phyloP scores from a whole-genome alignment of 805 yeast genomes.

The Pichia paraexigua region DNA sequence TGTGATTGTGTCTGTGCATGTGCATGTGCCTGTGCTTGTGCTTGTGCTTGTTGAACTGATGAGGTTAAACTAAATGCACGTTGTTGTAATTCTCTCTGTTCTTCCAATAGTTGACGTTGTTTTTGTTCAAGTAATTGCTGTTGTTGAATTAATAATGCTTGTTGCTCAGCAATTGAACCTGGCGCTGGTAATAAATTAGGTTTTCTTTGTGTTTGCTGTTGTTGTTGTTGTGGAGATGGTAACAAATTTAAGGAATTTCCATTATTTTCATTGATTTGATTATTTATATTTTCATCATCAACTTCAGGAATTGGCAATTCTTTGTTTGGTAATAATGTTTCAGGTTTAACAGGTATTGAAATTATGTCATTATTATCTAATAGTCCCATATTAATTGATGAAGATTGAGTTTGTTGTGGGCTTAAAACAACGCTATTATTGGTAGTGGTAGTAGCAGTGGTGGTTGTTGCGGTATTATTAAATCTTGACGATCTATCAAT shows the following conservation, averaged over 20 bases:
- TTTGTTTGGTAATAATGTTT: neutral
- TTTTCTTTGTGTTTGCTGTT: neutral
- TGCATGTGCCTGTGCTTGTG: conserved; percentile 2
- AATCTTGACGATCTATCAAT: neutral
- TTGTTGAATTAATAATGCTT: conserved; percentile 10
- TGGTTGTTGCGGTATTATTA: neutral
- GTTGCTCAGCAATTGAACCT: conserved; percentile 8
- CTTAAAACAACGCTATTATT: neutral
- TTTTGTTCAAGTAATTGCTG: conserved; percentile 13
- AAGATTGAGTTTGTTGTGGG: conserved; percentile 1
- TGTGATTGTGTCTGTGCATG: conserved; percentile 2
- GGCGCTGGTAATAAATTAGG: neutral
- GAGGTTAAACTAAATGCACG: conserved; percentile 12
- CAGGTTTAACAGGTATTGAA: conserved; percentile 8
- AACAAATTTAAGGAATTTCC: neutral
- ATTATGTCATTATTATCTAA: conserved; percentile 7
- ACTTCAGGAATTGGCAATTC: neutral
- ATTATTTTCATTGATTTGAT: neutral
- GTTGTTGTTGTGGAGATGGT: neutral
- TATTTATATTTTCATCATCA: neutral
- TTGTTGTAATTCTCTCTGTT: conserved; percentile 13
- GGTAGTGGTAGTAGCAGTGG: neutral
- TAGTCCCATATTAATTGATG: conserved; percentile 6
- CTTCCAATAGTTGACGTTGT: conserved; percentile 10
- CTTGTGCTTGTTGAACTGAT: conserved; percentile 6